Evolutionary conservation across 1,284 basidiomycete genomes (phyloP).

Genomic region (Abortiporus biennis): DNA sequence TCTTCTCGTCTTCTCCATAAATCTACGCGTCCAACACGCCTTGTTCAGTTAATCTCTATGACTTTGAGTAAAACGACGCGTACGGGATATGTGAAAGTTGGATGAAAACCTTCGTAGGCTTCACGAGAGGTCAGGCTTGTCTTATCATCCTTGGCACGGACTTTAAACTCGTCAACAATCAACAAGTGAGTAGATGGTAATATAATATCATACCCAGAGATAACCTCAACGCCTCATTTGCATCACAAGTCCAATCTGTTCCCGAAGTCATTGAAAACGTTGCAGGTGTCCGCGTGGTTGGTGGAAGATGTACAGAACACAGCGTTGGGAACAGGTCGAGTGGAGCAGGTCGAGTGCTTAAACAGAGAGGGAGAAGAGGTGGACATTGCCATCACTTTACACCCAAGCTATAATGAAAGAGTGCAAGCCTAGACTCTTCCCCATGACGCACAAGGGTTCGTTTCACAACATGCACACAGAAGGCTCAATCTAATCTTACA

Average conservation of each 20-base stretch:
- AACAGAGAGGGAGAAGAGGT: neutral
- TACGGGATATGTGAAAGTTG: conserved; percentile 85
- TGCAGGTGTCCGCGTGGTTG: neutral
- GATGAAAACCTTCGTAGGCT: conserved; percentile 64
- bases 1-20: conserved; percentile 93
- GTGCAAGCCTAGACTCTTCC: too few relatives aligned
- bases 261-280: neutral
- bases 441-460: too few relatives aligned
- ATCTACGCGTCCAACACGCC: conserved; percentile 42
- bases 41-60: too few relatives aligned
- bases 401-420: too few relatives aligned
- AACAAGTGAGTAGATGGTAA: conserved; percentile 4
- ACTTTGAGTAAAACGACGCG: conserved; percentile 20
- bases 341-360: neutral
- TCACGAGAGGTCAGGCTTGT: conserved; percentile 54
- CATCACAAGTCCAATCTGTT: conserved; percentile 69
- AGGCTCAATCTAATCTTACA: too few relatives aligned
- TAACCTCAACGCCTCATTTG: conserved; percentile 72
- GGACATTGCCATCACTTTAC: too few relatives aligned
- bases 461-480: too few relatives aligned
- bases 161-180: conserved; percentile 27
- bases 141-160: conserved; percentile 60
- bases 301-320: neutral
- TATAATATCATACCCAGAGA: conserved; percentile 52
- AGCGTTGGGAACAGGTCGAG: neutral